These are phyloP conservation scores for Ophiostoma novo-ulmi DNA, from an alignment of 2,329 filamentous ascomycete species.

Conservation along the genomic window DNA sequence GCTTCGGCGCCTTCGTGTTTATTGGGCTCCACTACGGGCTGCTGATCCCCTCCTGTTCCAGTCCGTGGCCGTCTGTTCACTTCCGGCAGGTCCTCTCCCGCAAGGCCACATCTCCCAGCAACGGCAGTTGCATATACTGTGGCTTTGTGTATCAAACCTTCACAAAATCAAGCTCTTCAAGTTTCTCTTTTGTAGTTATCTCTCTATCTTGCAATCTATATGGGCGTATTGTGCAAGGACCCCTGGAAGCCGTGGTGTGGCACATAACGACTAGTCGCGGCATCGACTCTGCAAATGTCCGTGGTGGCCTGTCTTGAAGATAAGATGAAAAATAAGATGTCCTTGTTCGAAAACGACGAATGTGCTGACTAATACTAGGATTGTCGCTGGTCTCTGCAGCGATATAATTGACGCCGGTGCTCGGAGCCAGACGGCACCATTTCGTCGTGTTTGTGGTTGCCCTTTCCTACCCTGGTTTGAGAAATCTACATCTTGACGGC, in stretches of 20 bases:
- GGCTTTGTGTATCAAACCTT: neutral
- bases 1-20: slow-evolving; percentile 6
- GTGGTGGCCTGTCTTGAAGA: neutral
- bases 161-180: too few species aligned
- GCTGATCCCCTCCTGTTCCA: neutral
- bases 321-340: neutral
- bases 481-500: neutral
- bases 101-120: neutral
- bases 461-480: neutral
- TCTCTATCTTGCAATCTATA: neutral
- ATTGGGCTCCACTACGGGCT: neutral
- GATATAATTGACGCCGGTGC: neutral
- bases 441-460: neutral
- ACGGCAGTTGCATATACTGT: neutral
- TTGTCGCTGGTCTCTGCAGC: neutral
- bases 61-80: neutral
- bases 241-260: slow-evolving; percentile 1
- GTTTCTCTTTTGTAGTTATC: neutral
- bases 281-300: neutral
- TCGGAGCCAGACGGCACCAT: neutral
- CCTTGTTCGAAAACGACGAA: neutral
- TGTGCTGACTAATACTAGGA: neutral
- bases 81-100: too few species aligned
- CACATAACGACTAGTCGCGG: neutral
- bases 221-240: neutral